Base-by-base conservation (phyloP, 495 filamentous ascomycete species). In the Podospora australis region DNA sequence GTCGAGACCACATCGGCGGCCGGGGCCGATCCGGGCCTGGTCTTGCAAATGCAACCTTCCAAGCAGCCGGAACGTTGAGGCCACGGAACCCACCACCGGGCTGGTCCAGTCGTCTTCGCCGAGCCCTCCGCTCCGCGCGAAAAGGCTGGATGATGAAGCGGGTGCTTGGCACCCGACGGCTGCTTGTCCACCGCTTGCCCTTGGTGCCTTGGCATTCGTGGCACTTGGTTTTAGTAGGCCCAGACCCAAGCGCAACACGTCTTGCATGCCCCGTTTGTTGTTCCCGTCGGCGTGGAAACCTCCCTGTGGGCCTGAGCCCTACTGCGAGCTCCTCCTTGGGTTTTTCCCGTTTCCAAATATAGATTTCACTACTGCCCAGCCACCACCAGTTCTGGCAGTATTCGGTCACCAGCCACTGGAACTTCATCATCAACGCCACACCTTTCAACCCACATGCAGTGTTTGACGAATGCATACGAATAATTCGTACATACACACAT, bases 301-400 rank as follows among this genome's bases (percentile, higher is more conserved):
- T 6, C 22, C 34, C 5, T 8, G 34, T 36, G 34, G 34, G 34
- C 34, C 34, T 6, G 40, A n/a, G n/a, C n/a, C n/a, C n/a, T n/a
- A n/a, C n/a, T n/a, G n/a, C n/a, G n/a, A n/a, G n/a, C n/a, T n/a
- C n/a, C n/a, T n/a, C n/a, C n/a, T n/a, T n/a, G n/a, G n/a, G n/a
- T n/a, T n/a, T n/a, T n/a, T n/a, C n/a, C n/a, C n/a, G n/a, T n/a
- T 43, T 43, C 40, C 40, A 43, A 23, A 23, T 14, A 14, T 43
- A 43, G 40, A 23, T 26, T 43, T n/a, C n/a, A n/a, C n/a, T n/a
- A n/a, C n/a, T n/a, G n/a, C n/a, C n/a, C n/a, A n/a, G n/a, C n/a
- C n/a, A n/a, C n/a, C n/a, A n/a, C n/a, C n/a, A n/a, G n/a, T n/a
- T n/a, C n/a, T n/a, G n/a, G n/a, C n/a, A n/a, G n/a, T n/a, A n/a